Conservation (phyloP, 805 yeast genomes). For the Trichomonascus vanleenenianus region DNA sequence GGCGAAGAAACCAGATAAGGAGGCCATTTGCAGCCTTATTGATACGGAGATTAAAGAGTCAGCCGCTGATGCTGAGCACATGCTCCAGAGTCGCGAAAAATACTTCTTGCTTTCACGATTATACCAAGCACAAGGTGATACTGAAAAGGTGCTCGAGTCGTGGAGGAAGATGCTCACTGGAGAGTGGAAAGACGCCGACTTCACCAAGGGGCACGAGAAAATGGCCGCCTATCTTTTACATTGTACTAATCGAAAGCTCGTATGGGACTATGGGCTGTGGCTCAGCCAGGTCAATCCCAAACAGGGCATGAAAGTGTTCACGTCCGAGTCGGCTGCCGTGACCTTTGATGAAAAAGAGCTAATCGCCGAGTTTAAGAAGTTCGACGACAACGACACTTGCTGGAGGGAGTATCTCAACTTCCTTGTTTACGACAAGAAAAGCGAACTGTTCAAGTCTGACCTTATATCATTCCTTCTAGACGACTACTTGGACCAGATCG, state of each 20-base stretch:
- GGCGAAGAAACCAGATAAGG: slow-evolving; percentile 15
- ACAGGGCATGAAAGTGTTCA: slow-evolving; percentile 28
- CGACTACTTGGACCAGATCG: slow-evolving; percentile 25
- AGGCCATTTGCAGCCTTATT: slow-evolving; percentile 20
- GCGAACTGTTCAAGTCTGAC: slow-evolving; percentile 24
- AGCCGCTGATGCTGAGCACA: slow-evolving; percentile 16
- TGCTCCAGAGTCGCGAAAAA: slow-evolving; percentile 17
- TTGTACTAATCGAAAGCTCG: slow-evolving; percentile 24
- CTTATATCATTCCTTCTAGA: slow-evolving; percentile 27
- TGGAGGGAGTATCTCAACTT: slow-evolving; percentile 31
- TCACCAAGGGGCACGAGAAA: slow-evolving; percentile 21
- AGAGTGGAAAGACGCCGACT: slow-evolving; percentile 21
- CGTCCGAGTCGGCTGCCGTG: slow-evolving; percentile 25
- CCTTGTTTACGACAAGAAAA: slow-evolving; percentile 24
- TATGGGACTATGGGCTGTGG: slow-evolving; percentile 33
- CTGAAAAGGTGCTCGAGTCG: slow-evolving; percentile 20
- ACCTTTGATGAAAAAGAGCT: slow-evolving; percentile 26
- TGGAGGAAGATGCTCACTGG: slow-evolving; percentile 22
- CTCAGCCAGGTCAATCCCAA: slow-evolving; percentile 23
- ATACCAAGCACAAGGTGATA: slow-evolving; percentile 19
- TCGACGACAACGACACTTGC: slow-evolving; percentile 26
- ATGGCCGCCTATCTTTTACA: slow-evolving; percentile 21
- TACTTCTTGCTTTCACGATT: slow-evolving; percentile 24
- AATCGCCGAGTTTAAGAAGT: slow-evolving; percentile 23
- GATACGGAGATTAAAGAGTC: slow-evolving; percentile 23